These are phyloP conservation scores for Thalassiosira hispida DNA, from an alignment of 352 stramenopile species.

Conservation along the genomic window DNA sequence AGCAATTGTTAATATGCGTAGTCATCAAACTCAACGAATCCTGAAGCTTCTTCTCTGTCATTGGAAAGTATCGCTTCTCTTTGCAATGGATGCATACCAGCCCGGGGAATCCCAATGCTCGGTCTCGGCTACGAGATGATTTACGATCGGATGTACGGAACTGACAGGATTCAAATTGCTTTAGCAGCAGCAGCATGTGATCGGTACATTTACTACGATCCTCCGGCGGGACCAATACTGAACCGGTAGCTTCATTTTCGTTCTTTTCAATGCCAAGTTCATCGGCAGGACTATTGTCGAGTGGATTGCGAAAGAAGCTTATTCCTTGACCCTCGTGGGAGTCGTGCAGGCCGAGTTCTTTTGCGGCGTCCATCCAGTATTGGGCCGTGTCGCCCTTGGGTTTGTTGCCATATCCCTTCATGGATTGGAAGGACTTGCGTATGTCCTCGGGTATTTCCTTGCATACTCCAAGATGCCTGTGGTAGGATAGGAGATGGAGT, in stretches of 20 bases:
- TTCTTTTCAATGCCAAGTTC: slow-evolving; percentile 65
- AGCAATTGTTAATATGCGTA: slow-evolving; percentile 67
- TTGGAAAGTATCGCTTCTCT: slow-evolving; percentile 78
- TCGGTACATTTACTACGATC: slow-evolving; percentile 71
- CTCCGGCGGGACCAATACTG: slow-evolving; percentile 51
- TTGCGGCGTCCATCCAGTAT: slow-evolving; percentile 80
- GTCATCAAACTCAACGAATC: slow-evolving; percentile 71
- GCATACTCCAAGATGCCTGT: slow-evolving; percentile 71
- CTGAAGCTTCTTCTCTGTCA: slow-evolving; percentile 78
- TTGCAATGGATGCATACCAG: slow-evolving; percentile 75
- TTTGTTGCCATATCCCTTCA: slow-evolving; percentile 68
- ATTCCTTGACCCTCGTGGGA: slow-evolving; percentile 58
- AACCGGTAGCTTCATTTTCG: slow-evolving; percentile 24
- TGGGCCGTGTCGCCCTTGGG: slow-evolving; percentile 66
- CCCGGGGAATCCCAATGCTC: slow-evolving; percentile 71
- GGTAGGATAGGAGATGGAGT: background rate
- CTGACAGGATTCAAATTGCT: slow-evolving; percentile 74
- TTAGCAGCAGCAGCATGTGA: slow-evolving; percentile 70
- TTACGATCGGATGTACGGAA: slow-evolving; percentile 72
- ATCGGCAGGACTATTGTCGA: slow-evolving; percentile 71
- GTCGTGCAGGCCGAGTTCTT: slow-evolving; percentile 73
- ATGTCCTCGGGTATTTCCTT: slow-evolving; percentile 65
- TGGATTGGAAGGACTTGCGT: slow-evolving; percentile 64
- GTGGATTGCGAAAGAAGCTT: slow-evolving; percentile 69
- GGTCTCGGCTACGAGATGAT: slow-evolving; percentile 62